Base-by-base conservation (phyloP, 352 stramenopile species). In the Halophytophthora batemanensis region DNA sequence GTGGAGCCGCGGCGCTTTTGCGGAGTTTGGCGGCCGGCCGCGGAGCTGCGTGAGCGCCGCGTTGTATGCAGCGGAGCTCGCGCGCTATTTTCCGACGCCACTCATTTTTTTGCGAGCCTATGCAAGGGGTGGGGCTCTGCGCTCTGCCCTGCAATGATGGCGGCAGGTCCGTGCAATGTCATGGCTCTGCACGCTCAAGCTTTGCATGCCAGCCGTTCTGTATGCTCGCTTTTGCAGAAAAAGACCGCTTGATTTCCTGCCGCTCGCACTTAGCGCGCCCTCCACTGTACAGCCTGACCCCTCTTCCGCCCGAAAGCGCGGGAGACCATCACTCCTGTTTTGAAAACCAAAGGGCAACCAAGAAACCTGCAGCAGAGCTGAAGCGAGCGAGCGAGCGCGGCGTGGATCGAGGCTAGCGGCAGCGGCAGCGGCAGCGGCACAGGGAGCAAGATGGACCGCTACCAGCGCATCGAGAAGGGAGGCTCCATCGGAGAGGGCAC, bases 401-500 rank as follows among this genome's bases (percentile, higher is more conserved):
- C n/a, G n/a, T n/a, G n/a, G n/a, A n/a, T n/a, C n/a, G 25, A 31
- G 8, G 25, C 25, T 31, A 31, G 25, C 25, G 8, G 25, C 8
- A 31, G 25, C 4, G 25, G 4, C 25, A 4, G 25, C 25, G 8
- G 25, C 25, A n/a, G n/a, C n/a, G n/a, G 25, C 25, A 31, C n/a
- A n/a, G n/a, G 25, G 17, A 63, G 11, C 8, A 18, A 6, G n/a
- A 93, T 96, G 87, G 84, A 96, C 7, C 71, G 90, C 2, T 97
- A 97, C 74, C 76, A 96, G 62, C 90, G 88, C 68, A 94, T 97
- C 47, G 89, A 97, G 70, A 97, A 97, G 67, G 90, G 87, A 53
- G 87, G 85, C 1, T 91, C 85, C 42, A 87, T 96, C 60, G 96
- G 96, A 38, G 86, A 98, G 61, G 96, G 96, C 37, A 98, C 96